These are phyloP conservation scores for Mortierella sp. DNA, from an alignment of 371 early-diverging fungal species.

Conservation along the genomic window DNA sequence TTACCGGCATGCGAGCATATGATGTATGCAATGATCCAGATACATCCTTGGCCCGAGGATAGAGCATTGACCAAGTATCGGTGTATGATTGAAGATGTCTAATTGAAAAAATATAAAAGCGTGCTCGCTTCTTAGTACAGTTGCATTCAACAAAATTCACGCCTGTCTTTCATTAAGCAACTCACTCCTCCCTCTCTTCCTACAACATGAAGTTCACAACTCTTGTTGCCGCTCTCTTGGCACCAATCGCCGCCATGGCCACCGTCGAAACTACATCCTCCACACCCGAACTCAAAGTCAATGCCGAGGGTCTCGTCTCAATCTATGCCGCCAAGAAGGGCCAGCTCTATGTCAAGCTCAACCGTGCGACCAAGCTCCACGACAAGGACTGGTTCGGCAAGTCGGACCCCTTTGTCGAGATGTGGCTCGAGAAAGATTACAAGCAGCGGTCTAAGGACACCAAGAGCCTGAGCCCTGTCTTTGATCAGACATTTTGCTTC, in stretches of 20 bases:
- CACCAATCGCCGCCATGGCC: constrained; percentile 8
- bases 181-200: not conserved
- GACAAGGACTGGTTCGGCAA: constrained; percentile 31
- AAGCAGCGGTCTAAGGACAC: constrained; percentile 46
- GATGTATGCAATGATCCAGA: too few relatives aligned
- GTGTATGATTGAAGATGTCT: too few relatives aligned
- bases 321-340: constrained; percentile 32
- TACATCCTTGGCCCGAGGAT: not conserved
- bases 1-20: too few relatives aligned
- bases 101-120: too few relatives aligned
- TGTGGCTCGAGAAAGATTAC: constrained; percentile 53
- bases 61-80: too few relatives aligned
- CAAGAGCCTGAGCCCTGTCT: constrained; percentile 29
- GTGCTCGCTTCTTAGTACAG: too few relatives aligned
- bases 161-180: not conserved
- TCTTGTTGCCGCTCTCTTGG: constrained; percentile 11
- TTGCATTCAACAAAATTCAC: not conserved
- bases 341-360: constrained; percentile 35
- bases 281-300: not conserved
- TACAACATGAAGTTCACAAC: constrained; percentile 16
- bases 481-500: constrained; percentile 30
- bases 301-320: not conserved
- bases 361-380: constrained; percentile 21
- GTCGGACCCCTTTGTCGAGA: constrained; percentile 44
- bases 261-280: not conserved